Base-by-base conservation (phyloP, 2,329 filamentous ascomycete genomes). In the Talaromyces verruculosus region DNA sequence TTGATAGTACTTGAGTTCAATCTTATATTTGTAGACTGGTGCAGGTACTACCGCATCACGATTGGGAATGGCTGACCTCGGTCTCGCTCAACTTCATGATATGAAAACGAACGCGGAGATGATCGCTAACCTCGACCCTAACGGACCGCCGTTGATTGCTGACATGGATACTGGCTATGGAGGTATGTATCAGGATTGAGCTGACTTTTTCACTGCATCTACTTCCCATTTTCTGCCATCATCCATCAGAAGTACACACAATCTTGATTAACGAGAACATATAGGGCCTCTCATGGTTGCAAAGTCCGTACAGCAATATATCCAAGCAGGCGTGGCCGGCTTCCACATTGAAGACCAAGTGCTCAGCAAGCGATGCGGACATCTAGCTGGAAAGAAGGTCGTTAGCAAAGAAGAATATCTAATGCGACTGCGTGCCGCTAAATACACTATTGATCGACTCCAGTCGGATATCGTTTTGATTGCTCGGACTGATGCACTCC, bases 321-420 rank as follows among this genome's bases (percentile, higher is more conserved):
- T 81, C 30, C 80, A 82, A 58, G 79, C 83, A 3, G 84, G 84
- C 30, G 82, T 87, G 2, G 85, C 85, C 1, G 85, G 79, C 8
- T 78, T 87, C 53, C 85, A 87, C 71, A 81, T 87, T 68, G 85
- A 87, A 73, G 85, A 87, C 72, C 84, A 87, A 71, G 80, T 86
- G 5, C 77, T 78, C 67, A 78, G 75, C 15, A 80, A 81, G 65
- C 74, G 78, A 17, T 80, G 79, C 65, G 78, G 79, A 1, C 78
- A 80, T 63, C 74, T 80, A 0, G 73, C 71, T 1, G 78, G 78
- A 35, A 81, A 80, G 67, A 72, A 76, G 39, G 74, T 80, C 6
- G 78, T 80, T 25, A 75, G 76, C 58, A 68, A 65, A 0, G 71
- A 72, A 2, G 75, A 74, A 1, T 80, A 75, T 64, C 71, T 73